Evolutionary conservation across 805 yeast species (phyloP).

Genomic region (Huiozyma sinensis): DNA sequence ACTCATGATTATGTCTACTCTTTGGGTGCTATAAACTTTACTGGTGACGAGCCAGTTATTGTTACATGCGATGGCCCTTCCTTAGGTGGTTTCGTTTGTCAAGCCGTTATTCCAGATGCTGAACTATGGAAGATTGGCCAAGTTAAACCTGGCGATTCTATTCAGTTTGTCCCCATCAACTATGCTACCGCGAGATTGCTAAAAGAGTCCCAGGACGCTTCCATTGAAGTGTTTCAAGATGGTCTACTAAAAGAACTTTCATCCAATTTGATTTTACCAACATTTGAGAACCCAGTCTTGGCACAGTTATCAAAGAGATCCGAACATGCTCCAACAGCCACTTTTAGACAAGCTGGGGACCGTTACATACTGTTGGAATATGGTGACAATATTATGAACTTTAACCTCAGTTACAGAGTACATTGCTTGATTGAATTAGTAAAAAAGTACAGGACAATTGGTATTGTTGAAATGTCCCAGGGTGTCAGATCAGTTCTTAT

Average conservation of each 20-base stretch:
- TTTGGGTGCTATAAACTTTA: constrained; percentile 91
- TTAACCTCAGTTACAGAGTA: constrained; percentile 76
- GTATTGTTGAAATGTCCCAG: constrained; percentile 91
- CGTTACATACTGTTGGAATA: constrained; percentile 85
- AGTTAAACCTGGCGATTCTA: constrained; percentile 85
- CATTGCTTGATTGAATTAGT: constrained; percentile 73
- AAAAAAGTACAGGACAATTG: constrained; percentile 49
- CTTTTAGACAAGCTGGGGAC: constrained; percentile 95
- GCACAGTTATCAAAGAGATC: constrained; percentile 38
- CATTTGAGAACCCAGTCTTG: constrained; percentile 63
- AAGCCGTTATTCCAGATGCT: constrained; percentile 89
- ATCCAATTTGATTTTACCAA: constrained; percentile 26
- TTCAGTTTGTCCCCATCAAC: constrained; percentile 69
- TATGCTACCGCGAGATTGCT: constrained; percentile 58
- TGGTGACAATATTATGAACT: constrained; percentile 80
- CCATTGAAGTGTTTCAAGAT: constrained; percentile 29
- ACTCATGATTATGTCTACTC: constrained; percentile 97
- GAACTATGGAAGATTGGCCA: constrained; percentile 99
- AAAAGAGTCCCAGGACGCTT: constrained; percentile 48
- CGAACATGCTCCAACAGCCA: constrained; percentile 52
- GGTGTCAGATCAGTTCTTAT: constrained; percentile 93
- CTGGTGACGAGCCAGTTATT: constrained; percentile 98
- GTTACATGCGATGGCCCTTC: constrained; percentile 97
- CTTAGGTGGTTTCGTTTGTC: constrained; percentile 93
- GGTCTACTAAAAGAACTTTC: constrained; percentile 23